These are phyloP conservation scores for Fusarium kyushuense DNA, from an alignment of 2,329 filamentous ascomycete genomes.

Conservation along the genomic window DNA sequence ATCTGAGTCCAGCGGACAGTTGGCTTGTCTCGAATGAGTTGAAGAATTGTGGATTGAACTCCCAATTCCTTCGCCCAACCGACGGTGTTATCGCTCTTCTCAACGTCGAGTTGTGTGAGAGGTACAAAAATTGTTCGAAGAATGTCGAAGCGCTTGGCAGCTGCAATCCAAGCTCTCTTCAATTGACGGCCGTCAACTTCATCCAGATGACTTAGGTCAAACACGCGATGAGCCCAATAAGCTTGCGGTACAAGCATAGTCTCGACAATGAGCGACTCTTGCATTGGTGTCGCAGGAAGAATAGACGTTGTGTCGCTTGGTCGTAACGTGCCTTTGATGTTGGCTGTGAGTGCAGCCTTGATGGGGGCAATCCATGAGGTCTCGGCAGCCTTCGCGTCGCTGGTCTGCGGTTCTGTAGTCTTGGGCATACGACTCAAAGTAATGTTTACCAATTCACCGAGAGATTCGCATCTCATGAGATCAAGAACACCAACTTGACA, in stretches of 20 bases:
- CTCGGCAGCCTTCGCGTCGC: rapidly evolving
- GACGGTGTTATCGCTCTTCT: neutral
- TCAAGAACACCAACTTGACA: constrained; percentile 25
- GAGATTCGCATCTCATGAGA: constrained; percentile 16
- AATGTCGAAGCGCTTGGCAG: constrained; percentile 20
- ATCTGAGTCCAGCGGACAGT: constrained; percentile 3
- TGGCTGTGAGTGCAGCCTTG: neutral
- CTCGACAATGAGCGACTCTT: constrained; percentile 28
- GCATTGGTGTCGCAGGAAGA: constrained; percentile 20
- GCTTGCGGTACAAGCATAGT: constrained; percentile 28
- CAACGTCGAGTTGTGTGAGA: constrained; percentile 3
- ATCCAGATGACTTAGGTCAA: constrained; percentile 12
- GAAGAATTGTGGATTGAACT: constrained; percentile 6
- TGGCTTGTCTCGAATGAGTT: constrained; percentile 7
- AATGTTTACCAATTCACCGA: constrained; percentile 14
- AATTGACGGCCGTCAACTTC: constrained; percentile 8
- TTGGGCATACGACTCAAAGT: constrained; percentile 1
- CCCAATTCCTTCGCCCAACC: constrained; percentile 13
- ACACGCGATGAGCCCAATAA: constrained; percentile 31
- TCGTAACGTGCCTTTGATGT: neutral
- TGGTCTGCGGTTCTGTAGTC: rapidly evolving
- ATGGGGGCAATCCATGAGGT: constrained; percentile 3
- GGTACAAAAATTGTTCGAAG: constrained; percentile 20
- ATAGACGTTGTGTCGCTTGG: constrained; percentile 9
- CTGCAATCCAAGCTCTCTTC: constrained; percentile 18